A percentile compares a stretch with the other conserved stretches of the same genome.
Evolutionary conservation across 2,329 filamentous ascomycete species (phyloP).

Genomic region (Chaetoscypha palmicola): DNA sequence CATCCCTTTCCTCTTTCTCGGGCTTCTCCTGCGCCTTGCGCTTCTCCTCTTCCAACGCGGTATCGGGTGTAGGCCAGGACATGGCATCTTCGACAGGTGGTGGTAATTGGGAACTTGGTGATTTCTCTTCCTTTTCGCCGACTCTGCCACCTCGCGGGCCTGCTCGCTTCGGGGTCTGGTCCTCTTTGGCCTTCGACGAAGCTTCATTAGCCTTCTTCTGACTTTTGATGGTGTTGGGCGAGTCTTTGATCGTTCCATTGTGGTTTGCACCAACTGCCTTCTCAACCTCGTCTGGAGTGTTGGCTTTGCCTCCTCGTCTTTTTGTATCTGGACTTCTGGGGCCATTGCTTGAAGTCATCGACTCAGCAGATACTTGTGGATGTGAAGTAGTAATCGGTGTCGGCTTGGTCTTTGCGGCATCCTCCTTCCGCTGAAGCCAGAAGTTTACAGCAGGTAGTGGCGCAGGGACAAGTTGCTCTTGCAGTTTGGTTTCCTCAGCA

Average conservation of each 20-base stretch:
- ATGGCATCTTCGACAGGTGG: slow-evolving; percentile 70
- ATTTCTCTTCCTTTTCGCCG: slow-evolving; percentile 30
- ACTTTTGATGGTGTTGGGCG: slow-evolving; percentile 31
- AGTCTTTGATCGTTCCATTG: slow-evolving; percentile 30
- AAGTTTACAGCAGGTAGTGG: slow-evolving; percentile 78
- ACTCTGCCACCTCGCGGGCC: slow-evolving; percentile 26
- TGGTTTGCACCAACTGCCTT: slow-evolving; percentile 26
- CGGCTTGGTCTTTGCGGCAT: slow-evolving; percentile 42
- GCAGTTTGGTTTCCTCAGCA: slow-evolving; percentile 45
- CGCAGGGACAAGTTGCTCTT: slow-evolving; percentile 65
- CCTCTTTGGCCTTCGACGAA: slow-evolving; percentile 25
- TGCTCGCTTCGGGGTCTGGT: slow-evolving; percentile 25
- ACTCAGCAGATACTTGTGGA: slow-evolving; percentile 8
- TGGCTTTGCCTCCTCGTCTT: slow-evolving; percentile 35
- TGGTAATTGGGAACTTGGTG: slow-evolving; percentile 34
- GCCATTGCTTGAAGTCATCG: slow-evolving; percentile 21
- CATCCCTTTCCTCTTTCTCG: slow-evolving; percentile 58
- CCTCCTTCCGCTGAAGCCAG: slow-evolving; percentile 75
- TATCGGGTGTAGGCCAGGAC: slow-evolving; percentile 88
- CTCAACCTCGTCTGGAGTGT: slow-evolving; percentile 34
- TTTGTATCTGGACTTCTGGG: slow-evolving; percentile 32
- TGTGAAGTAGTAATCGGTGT: slow-evolving; percentile 12
- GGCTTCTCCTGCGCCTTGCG: slow-evolving; percentile 62
- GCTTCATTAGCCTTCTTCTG: slow-evolving; percentile 37
- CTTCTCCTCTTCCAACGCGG: slow-evolving; percentile 67